A percentile compares a stretch with the other conserved stretches of the same genome.
phyloP scores from a whole-genome alignment of 2,329 filamentous ascomycete genomes.

The Fusarium longipes region DNA sequence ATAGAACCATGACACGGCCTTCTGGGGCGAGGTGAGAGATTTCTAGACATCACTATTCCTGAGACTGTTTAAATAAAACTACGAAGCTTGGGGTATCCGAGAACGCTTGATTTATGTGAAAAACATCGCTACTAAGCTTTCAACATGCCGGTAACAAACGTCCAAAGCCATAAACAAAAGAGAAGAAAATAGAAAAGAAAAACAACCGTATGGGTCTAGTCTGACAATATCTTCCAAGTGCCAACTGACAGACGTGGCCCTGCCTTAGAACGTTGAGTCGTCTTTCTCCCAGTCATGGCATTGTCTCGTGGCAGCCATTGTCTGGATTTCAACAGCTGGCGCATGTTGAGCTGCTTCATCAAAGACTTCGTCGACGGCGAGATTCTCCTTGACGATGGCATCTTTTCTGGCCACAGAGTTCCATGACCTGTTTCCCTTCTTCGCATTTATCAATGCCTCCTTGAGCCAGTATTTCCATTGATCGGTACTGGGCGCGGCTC shows the following conservation, averaged over 20 bases:
- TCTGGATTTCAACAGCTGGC: slow-evolving; percentile 45
- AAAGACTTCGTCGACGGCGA: slow-evolving; percentile 25
- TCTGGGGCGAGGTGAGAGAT: slow-evolving; percentile 5
- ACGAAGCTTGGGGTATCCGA: background rate
- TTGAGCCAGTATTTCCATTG: slow-evolving; percentile 66
- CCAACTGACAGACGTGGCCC: background rate
- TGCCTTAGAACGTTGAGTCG: slow-evolving; percentile 38
- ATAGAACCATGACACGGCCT: slow-evolving; percentile 28
- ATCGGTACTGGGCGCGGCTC: slow-evolving; percentile 62
- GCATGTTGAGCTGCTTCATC: slow-evolving; percentile 49
- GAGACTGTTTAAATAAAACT: slow-evolving; percentile 2
- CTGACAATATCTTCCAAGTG: background rate
- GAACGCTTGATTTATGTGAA: background rate
- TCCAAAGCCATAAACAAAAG: background rate
- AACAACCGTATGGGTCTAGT: background rate
- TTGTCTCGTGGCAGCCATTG: slow-evolving; percentile 11
- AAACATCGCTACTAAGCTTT: background rate
- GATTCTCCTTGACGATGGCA: slow-evolving; percentile 56
- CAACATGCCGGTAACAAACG: background rate
- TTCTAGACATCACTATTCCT: slow-evolving; percentile 1
- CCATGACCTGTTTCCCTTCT: slow-evolving; percentile 53
- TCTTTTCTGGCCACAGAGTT: slow-evolving; percentile 62
- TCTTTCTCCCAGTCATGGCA: slow-evolving; percentile 41
- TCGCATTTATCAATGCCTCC: slow-evolving; percentile 58
- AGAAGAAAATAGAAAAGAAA: too few species aligned